Evolutionary conservation across 768 basidiomycete species (phyloP).

Genomic region (Gloeophyllum trabeum): DNA sequence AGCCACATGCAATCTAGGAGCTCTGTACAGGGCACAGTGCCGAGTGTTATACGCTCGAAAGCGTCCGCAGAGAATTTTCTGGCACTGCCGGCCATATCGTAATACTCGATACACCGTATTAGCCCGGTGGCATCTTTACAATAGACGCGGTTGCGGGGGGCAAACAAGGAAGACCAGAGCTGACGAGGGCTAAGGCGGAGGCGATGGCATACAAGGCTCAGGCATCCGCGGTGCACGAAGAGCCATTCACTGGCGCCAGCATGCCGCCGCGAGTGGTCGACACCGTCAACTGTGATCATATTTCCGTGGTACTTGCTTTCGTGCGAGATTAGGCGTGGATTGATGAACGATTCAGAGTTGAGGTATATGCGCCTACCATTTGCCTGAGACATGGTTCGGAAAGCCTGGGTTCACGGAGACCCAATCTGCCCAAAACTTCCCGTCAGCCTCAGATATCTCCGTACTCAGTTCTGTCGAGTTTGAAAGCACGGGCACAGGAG

Average conservation of each 20-base stretch:
- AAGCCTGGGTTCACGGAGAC: slow-evolving; percentile 8
- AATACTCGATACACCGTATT: slow-evolving; percentile 7
- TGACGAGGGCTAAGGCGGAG: slow-evolving; percentile 3
- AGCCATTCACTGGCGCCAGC: neutral
- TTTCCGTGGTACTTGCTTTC: no score
- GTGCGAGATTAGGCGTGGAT: no score
- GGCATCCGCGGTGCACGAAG: slow-evolving; percentile 7
- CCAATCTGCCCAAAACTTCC: slow-evolving; percentile 7
- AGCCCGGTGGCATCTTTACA: slow-evolving; percentile 2
- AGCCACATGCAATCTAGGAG: no score
- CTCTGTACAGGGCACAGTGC: no score
- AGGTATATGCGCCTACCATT: no score
- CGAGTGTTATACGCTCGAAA: no score
- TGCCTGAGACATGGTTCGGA: no score
- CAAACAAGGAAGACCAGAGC: slow-evolving; percentile 8
- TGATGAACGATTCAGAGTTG: no score
- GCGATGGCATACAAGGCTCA: slow-evolving; percentile 7
- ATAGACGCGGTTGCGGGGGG: slow-evolving; percentile 4
- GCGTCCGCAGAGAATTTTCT: no score
- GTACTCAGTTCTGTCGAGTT: no score
- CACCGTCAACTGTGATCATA: slow-evolving; percentile 2
- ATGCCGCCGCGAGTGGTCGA: slow-evolving; percentile 6
- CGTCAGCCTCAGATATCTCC: slow-evolving; percentile 7
- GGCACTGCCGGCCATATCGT: slow-evolving; percentile 9
- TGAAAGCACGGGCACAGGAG: no score